Base-by-base conservation (phyloP, 495 filamentous ascomycete species). In the Cairneyella variabilis region DNA sequence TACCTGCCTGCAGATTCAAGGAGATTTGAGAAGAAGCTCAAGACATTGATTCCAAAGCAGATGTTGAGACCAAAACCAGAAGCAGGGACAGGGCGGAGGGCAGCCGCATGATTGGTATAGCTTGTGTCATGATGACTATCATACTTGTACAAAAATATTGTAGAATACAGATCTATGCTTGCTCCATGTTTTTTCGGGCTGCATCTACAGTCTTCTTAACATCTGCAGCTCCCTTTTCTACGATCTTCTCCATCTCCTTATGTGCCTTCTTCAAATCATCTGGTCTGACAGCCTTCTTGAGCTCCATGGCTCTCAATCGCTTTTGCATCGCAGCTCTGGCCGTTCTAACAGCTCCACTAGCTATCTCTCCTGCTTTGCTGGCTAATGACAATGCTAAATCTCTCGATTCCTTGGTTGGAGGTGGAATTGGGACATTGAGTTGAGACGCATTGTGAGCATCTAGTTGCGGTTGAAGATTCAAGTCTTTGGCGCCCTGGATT, bases 391-490 rank as follows among this genome's bases (percentile, higher is more conserved):
- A 60, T 4, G 74, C 76, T 62, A 67, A 72, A 58, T 71, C 82
- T 47, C 76, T 66, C 18, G 72, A 78, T 62, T 83, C 86, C 59
- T 75, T 85, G 41, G 75, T 92, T 53, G 75, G 78, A 40, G 76
- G 79, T 36, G 90, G 89, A 37, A 92, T 78, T 27, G 77, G 76
- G 43, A 93, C 78, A 53, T 83, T 78, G 41, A 95, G 76, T 58
- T 90, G 85, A 2, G 85, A 76, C 38, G 81, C 69, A 59, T 88
- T 85, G 48, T 85, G 78, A 3, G 83, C 70, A 62, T 82, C 82
- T 1, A 79, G 72, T 65, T 88, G 85, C 11, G 90, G 89, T 30
- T 84, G 86, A 59, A 93, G 76, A 68, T 83, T 88, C 57, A 86
- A 76, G 45, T 79, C 71, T 5, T 64, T 59, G 28, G 82, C 84